phyloP scores from a whole-genome alignment of 2,329 filamentous ascomycete genomes.

The Phialophora macrospora region DNA sequence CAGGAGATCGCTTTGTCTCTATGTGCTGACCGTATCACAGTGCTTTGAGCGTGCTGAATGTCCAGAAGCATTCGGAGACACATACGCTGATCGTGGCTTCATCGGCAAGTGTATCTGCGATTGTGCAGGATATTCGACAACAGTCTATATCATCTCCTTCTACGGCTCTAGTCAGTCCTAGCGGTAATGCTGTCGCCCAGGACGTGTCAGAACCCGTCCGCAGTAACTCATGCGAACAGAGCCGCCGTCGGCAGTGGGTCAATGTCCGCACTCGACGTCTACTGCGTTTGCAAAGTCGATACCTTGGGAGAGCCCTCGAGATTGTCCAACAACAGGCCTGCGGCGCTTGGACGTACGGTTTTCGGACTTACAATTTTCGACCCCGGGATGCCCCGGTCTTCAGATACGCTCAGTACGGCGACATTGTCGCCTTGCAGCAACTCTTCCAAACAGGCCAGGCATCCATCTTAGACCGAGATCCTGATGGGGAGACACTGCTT shows the following conservation, averaged over 20 bases:
- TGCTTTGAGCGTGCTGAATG: conserved; percentile 16
- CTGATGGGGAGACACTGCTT: background rate
- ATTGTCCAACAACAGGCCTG: conserved; percentile 3
- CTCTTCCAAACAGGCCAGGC: conserved; percentile 12
- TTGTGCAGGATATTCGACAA: conserved; percentile 2
- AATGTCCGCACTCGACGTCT: conserved; percentile 3
- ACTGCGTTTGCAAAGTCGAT: conserved; percentile 18
- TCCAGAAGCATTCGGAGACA: conserved; percentile 19
- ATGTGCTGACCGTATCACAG: background rate
- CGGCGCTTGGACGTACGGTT: conserved; percentile 7
- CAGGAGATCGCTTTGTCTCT: background rate
- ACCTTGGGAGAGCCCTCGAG: conserved; percentile 15
- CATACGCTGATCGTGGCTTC: conserved; percentile 10
- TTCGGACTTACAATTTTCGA: conserved; percentile 11
- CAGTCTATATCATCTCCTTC: background rate
- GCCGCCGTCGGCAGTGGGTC: background rate
- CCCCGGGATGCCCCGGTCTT: background rate
- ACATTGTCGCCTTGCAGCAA: conserved; percentile 3
- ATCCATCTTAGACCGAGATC: conserved; percentile 14
- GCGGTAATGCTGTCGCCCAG: background rate
- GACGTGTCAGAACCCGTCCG: background rate
- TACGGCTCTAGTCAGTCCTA: background rate
- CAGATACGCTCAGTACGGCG: background rate
- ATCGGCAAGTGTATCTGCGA: background rate
- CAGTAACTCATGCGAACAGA: background rate